Evolutionary conservation across 2,329 filamentous ascomycete genomes (phyloP).

Genomic region (Trichoderma lentiforme): DNA sequence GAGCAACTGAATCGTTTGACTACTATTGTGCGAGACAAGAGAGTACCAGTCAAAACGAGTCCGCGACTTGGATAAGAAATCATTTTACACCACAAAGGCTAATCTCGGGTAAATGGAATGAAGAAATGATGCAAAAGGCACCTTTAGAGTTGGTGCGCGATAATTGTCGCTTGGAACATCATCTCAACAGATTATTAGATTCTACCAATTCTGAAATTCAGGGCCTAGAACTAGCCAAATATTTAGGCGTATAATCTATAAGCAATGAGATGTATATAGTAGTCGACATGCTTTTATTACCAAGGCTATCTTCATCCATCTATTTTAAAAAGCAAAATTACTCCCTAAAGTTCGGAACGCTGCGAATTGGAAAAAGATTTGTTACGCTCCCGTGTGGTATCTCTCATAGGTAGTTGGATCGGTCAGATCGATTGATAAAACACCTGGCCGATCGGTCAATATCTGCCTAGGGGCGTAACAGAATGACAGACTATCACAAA

Average conservation of each 20-base stretch:
- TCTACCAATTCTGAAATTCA: not conserved
- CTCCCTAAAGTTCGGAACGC: rapidly evolving
- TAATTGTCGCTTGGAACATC: not conserved
- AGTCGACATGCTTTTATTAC: rapidly evolving
- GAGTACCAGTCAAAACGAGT: not conserved
- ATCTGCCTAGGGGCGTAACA: too few relatives aligned
- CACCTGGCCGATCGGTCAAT: too few relatives aligned
- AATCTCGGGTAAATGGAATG: too few relatives aligned
- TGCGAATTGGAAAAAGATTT: too few relatives aligned
- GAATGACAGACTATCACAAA: too few relatives aligned
- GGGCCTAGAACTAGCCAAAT: not conserved
- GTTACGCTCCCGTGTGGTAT: too few relatives aligned
- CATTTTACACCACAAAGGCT: too few relatives aligned
- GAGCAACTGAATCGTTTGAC: not conserved
- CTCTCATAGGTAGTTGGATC: too few relatives aligned
- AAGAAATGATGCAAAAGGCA: not conserved
- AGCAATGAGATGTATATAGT: too few relatives aligned
- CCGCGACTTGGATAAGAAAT: not conserved
- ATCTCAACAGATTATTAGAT: not conserved
- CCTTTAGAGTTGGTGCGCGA: not conserved
- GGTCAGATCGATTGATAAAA: too few relatives aligned
- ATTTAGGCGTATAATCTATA: not conserved
- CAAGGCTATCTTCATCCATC: too few relatives aligned
- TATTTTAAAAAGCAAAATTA: too few relatives aligned
- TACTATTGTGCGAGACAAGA: not conserved